These are phyloP conservation scores for Micractinium sp. DNA, from an alignment of 139 green algal species.

Conservation along the genomic window DNA sequence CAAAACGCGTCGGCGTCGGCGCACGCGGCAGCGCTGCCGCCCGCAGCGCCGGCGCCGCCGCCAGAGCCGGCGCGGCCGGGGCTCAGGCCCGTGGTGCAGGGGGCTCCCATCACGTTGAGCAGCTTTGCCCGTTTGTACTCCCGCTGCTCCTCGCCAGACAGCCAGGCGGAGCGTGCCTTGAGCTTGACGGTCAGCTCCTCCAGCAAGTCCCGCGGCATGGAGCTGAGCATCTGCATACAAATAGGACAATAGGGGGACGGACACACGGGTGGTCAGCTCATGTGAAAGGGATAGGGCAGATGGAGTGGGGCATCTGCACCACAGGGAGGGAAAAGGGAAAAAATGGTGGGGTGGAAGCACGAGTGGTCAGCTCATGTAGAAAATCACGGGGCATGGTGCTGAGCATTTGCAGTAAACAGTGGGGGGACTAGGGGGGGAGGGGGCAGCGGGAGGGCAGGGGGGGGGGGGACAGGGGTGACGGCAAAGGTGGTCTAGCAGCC, in stretches of 20 bases:
- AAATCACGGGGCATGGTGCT: background rate
- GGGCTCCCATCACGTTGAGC: conserved; percentile 30
- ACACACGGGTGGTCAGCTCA: no score
- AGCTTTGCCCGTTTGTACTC: conserved; percentile 45
- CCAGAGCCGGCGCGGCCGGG: background rate
- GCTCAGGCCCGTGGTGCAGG: background rate
- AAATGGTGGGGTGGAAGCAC: no score
- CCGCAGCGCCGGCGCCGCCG: background rate
- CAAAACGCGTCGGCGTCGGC: conserved; percentile 34
- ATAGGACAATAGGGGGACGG: no score
- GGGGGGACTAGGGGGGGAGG: no score
- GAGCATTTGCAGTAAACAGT: no score
- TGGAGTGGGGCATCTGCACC: no score
- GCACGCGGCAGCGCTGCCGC: background rate
- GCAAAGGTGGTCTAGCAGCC: no score
- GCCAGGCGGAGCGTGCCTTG: conserved; percentile 15
- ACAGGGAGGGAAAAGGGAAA: no score
- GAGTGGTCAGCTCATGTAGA: no score
- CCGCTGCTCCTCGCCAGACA: conserved; percentile 26
- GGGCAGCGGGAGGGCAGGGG: no score
- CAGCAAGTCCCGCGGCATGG: background rate
- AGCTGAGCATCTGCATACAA: conserved; percentile 25
- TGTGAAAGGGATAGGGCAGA: no score
- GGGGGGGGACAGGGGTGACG: no score
- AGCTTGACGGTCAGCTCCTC: background rate